phyloP scores from a whole-genome alignment of 202 grass and related monocot species.

The Panicum hallii region DNA sequence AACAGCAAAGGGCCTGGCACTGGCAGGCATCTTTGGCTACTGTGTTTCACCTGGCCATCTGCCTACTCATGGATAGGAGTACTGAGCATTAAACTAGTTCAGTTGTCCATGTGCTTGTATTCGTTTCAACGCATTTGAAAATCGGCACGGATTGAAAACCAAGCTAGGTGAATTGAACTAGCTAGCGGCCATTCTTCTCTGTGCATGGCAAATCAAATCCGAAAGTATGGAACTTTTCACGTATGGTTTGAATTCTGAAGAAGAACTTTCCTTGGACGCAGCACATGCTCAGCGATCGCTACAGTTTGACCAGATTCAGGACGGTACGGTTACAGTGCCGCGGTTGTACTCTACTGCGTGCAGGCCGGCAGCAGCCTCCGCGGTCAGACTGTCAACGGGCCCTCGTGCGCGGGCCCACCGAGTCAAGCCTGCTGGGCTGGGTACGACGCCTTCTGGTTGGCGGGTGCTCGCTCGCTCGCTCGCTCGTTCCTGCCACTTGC shows the following conservation, averaged over 20 bases:
- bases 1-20: not conserved
- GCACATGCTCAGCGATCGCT: not conserved
- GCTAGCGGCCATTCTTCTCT: not conserved
- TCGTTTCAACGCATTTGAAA: not conserved
- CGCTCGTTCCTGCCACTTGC: not conserved
- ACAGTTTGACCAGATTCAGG: not conserved
- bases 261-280: constrained; percentile 2
- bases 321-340: not conserved
- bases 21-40: not conserved
- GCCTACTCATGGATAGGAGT: not conserved
- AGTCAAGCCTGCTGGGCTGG: constrained; percentile 24
- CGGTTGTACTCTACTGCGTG: not conserved
- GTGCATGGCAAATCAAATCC: not conserved
- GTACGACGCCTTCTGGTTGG: not conserved
- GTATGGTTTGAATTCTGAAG: not conserved
- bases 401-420: not conserved
- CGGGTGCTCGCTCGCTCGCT: too few species aligned
- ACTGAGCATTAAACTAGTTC: not conserved
- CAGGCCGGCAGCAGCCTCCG: not conserved
- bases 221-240: not conserved
- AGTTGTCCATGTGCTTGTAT: not conserved
- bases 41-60: not conserved
- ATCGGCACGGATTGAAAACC: not conserved
- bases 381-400: constrained; percentile 32
- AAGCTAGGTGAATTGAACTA: not conserved